Conservation (phyloP, 2,329 filamentous ascomycete genomes). For the Setomelanomma holmii region DNA sequence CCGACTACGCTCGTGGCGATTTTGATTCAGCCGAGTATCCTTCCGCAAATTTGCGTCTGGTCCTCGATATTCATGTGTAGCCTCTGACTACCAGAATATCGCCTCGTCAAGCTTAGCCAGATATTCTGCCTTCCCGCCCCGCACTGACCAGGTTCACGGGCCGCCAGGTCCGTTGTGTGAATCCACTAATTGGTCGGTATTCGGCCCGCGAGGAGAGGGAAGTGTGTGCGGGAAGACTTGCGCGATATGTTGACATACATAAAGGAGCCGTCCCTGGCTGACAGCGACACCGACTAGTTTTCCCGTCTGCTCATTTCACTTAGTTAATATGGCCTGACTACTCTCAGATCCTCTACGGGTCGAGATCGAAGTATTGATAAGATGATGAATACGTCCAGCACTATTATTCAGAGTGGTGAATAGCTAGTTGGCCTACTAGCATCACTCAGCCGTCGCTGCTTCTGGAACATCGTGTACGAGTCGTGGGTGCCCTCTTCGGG, state of each 20-base stretch:
- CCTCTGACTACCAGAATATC: too few species aligned
- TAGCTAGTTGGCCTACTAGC: slow-evolving; percentile 29
- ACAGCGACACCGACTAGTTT: too few species aligned
- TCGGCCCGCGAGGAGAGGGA: slow-evolving; percentile 9
- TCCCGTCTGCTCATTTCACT: too few species aligned
- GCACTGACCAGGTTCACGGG: background rate
- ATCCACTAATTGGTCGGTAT: slow-evolving; percentile 19
- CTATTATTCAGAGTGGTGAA: slow-evolving; percentile 21
- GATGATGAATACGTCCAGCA: too few species aligned
- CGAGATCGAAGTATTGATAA: too few species aligned
- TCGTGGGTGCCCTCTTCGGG: slow-evolving; percentile 27
- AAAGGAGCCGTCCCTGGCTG: background rate
- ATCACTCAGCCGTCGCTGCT: slow-evolving; percentile 10
- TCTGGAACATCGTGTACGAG: slow-evolving; percentile 22
- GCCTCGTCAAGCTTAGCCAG: background rate
- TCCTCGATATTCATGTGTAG: background rate
- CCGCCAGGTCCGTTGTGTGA: background rate
- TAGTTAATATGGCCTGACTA: too few species aligned
- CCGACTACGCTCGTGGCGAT: slow-evolving; percentile 3
- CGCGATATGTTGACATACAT: background rate
- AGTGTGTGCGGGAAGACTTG: background rate
- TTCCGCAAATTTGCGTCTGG: background rate
- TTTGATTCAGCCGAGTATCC: background rate
- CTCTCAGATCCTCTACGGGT: too few species aligned
- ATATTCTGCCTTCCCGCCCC: background rate